Evolutionary conservation across 176 grass and related monocot species (phyloP).

Genomic region (Triticum timopheevii): DNA sequence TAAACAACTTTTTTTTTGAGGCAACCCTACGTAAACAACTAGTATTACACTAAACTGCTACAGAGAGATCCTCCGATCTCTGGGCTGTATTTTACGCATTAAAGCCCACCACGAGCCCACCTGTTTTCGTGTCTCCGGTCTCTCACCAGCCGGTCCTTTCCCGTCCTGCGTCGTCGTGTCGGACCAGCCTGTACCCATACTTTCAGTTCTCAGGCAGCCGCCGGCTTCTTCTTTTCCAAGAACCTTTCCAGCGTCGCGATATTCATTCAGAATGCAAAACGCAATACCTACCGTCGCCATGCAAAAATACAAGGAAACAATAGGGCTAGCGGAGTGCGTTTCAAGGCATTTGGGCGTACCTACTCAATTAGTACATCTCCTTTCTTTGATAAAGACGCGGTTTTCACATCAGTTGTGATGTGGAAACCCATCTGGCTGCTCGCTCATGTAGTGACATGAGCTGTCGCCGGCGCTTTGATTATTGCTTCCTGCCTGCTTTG

Average conservation of each 20-base stretch:
- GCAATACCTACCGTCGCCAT: not conserved
- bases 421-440: conserved; percentile 2
- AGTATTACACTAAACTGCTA: not conserved
- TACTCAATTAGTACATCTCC: not conserved
- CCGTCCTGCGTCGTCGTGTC: not conserved
- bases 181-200: not conserved
- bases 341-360: not conserved
- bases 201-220: not conserved
- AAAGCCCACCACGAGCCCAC: not conserved
- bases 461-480: not conserved
- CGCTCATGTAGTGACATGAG: not conserved
- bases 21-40: not conserved
- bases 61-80: not conserved
- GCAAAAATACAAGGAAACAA: not conserved
- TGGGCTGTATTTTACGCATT: not conserved
- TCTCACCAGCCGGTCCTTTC: not conserved
- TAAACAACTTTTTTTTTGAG: no score
- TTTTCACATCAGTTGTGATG: not conserved
- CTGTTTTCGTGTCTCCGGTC: not conserved
- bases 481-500: not conserved
- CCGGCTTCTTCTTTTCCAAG: not conserved
- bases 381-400: not conserved
- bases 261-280: conserved; percentile 1
- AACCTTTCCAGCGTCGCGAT: not conserved
- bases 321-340: not conserved